Conservation (phyloP, 805 yeast species). For the Lachancea waltii region DNA sequence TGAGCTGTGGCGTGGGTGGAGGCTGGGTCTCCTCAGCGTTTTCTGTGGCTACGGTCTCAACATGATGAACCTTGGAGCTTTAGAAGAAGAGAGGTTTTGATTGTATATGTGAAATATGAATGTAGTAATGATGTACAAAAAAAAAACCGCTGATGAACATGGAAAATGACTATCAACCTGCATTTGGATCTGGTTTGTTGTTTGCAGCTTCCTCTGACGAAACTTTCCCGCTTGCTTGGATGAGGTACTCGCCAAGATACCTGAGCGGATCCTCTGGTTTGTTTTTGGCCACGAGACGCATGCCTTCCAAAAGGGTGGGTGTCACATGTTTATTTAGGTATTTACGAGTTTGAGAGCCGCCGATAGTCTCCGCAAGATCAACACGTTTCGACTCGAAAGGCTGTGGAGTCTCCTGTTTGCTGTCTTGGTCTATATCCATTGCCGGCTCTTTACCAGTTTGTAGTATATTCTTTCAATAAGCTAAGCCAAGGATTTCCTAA, state of each 20-base stretch:
- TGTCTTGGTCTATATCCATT: slow-evolving; percentile 3
- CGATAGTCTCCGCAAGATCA: slow-evolving; percentile 46
- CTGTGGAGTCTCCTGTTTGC: slow-evolving; percentile 8
- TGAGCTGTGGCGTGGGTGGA: slow-evolving; percentile 83
- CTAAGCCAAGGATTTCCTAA: no score
- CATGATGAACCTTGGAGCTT: slow-evolving; percentile 41
- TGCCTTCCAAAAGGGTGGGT: slow-evolving; percentile 56
- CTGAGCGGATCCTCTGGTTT: slow-evolving; percentile 51
- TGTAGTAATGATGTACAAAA: not conserved
- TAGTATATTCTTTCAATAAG: not conserved
- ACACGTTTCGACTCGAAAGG: slow-evolving; percentile 10
- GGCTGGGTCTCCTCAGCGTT: slow-evolving; percentile 72
- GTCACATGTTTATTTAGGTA: slow-evolving; percentile 63
- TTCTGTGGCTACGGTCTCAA: slow-evolving; percentile 79
- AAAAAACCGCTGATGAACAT: no score
- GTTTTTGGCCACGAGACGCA: slow-evolving; percentile 45
- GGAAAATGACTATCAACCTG: no score
- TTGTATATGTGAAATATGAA: not conserved
- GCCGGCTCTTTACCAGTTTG: no score
- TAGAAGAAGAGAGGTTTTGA: slow-evolving; percentile 38
- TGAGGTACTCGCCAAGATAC: slow-evolving; percentile 48
- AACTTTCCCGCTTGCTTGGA: slow-evolving; percentile 35
- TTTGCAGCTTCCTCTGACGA: no score
- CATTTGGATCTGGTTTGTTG: no score
- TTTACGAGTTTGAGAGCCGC: slow-evolving; percentile 66